Base-by-base conservation (phyloP, 2,329 filamentous ascomycete genomes). In the Didymosphaeria variabile region DNA sequence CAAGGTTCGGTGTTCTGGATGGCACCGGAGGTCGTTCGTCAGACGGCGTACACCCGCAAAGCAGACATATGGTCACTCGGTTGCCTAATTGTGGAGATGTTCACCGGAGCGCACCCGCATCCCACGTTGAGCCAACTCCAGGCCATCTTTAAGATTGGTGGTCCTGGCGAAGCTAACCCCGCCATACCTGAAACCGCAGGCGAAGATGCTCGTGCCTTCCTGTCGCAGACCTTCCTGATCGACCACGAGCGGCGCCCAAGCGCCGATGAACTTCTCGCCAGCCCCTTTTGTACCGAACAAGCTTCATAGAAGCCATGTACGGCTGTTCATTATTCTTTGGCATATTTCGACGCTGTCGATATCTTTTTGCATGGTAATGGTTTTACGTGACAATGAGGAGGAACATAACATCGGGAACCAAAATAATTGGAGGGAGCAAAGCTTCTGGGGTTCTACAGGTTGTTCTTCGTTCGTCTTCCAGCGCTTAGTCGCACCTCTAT, bases 1-100 rank as follows among this genome's bases (percentile, higher is more conserved):
- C 95, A 99, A 79, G 95, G 95, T 15, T 97, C 93, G 29, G 95
- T 99, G 55, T 99, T 97, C 82, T 99, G 95, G 95, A 99, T 99
- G 95, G 95, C 95, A 0, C 95, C 95, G 9, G 95, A 99, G 82
- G 95, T 99, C 21, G 95, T 99, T 64, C 95, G 95, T 73, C 95
- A 98, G 80, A 98, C 94, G 3, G 94, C 93, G 6, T 97, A 99
- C 81, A 98, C 94, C 5, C 93, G 94, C 81, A 98, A 98, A 82
- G 95, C 95, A 15, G 95, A 99, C 74, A 99, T 99, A 70, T 99
- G 95, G 95, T 97, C 93, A 49, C 87, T 99, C 26, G 95, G 95
- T 36, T 99, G 95, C 77, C 84, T 99, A 55, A 93, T 99, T 15
- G 94, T 99, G 26, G 95, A 99, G 83, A 99, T 99, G 95, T 97